These are phyloP conservation scores for Phytophthora colocasiae DNA, from an alignment of 352 stramenopile species.

Conservation along the genomic window DNA sequence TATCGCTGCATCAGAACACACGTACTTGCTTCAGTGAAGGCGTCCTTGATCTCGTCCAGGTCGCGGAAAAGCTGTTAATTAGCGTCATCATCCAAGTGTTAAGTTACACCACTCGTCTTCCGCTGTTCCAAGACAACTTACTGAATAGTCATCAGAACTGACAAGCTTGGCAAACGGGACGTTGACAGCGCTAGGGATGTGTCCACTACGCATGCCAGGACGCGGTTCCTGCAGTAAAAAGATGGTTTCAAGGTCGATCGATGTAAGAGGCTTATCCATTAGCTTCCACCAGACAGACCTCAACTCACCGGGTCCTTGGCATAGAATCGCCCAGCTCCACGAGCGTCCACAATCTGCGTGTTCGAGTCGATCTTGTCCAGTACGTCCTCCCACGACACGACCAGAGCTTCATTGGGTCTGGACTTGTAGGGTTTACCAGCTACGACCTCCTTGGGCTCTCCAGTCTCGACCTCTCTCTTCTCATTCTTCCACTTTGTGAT, in stretches of 20 bases:
- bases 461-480: conserved; percentile 47
- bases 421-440: conserved; percentile 51
- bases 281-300: not conserved
- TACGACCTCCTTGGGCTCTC: conserved; percentile 36
- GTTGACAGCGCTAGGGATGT: conserved; percentile 93
- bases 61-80: conserved; percentile 71
- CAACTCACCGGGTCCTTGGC: conserved; percentile 77
- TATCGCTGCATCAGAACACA: conserved; percentile 13
- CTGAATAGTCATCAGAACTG: conserved; percentile 81
- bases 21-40: conserved; percentile 76
- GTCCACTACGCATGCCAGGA: conserved; percentile 89
- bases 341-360: conserved; percentile 92
- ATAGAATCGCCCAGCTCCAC: conserved; percentile 87
- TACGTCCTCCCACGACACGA: conserved; percentile 69
- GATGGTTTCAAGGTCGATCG: not conserved
- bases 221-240: conserved; percentile 81
- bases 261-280: not conserved
- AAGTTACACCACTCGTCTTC: conserved; percentile 18
- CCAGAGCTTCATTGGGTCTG: conserved; percentile 52
- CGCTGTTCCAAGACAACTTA: conserved; percentile 29
- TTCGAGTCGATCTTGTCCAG: conserved; percentile 62
- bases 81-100: not conserved
- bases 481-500: conserved; percentile 80
- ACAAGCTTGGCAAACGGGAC: conserved; percentile 92
- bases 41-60: conserved; percentile 74